Base-by-base conservation (phyloP, 768 basidiomycete genomes). In the Hericium rajendrae region DNA sequence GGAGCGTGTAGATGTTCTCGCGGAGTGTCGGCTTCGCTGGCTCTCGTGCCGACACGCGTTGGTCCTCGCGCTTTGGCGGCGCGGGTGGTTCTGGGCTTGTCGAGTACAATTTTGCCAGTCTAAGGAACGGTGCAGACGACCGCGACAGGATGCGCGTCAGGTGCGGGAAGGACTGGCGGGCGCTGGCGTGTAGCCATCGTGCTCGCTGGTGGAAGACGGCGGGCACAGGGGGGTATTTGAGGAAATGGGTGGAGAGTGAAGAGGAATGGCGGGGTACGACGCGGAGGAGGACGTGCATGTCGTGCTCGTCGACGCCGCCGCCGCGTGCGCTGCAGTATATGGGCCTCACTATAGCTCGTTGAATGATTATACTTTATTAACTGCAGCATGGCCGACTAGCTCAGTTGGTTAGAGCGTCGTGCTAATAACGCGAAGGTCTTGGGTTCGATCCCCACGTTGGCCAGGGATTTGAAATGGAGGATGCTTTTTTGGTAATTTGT, bases 321-420 rank as follows among this genome's bases (percentile, higher is more conserved):
- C 43, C n/a, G 8, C 1, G 13, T 15, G n/a, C n/a, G 43, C 43
- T 46, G 16, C 43, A 16, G 15, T 16, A 8, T n/a, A 32, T 32
- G 28, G 28, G 8, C 28, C 8, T 2, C 28, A 1, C 13, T 8
- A 16, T 6, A 20, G 3, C 8, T 20, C 16, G 12, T 18, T 46
- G n/a, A 46, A 15, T n/a, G 5, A 1, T 16, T n/a, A n/a, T 18
- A n/a, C 2, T 22, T 22, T 6, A 6, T 2, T 3, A n/a, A 46
- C 20, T 2, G 2, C 1, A 26, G 13, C 18, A 48, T 40, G 53
- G 54, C 61, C 61, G 59, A 60, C 54, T 88, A 87, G 86, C 87
- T 89, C 86, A 89, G 87, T 76, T 88, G 87, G 86, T 88, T 88
- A 88, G 86, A 88, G 86, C 86, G 85, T 87, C 81, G 85, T 85